Percentiles rank a stretch among this genome's conserved stretches.
Conservation (phyloP, 2,329 filamentous ascomycete genomes). For the Cadophora sp. region DNA sequence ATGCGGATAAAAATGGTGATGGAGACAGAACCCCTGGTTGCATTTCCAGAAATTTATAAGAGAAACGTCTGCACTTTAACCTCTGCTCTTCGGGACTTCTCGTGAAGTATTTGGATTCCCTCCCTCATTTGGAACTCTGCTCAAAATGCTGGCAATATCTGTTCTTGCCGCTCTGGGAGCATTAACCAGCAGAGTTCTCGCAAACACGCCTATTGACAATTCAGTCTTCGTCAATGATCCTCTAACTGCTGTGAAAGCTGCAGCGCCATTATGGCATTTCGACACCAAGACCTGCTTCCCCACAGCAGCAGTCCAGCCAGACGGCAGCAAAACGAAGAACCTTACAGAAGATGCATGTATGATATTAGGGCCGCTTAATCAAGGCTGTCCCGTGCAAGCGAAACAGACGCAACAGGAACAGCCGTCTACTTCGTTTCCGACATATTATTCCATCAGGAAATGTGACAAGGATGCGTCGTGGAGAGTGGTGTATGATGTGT, state of each 20-base stretch:
- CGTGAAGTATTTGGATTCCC: too few relatives aligned
- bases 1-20: neutral
- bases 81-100: neutral
- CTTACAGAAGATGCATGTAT: slow-evolving; percentile 25
- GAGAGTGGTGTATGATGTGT: slow-evolving; percentile 35
- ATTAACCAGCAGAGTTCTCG: slow-evolving; percentile 9
- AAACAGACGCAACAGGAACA: slow-evolving; percentile 26
- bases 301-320: slow-evolving; percentile 23
- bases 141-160: slow-evolving; percentile 9
- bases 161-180: slow-evolving; percentile 11
- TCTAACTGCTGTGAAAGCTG: slow-evolving; percentile 23
- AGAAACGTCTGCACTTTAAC: neutral
- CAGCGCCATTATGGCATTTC: slow-evolving; percentile 32
- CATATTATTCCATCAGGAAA: slow-evolving; percentile 30
- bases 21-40: neutral
- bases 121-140: neutral
- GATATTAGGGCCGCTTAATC: slow-evolving; percentile 12
- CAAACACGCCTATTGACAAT: slow-evolving; percentile 28
- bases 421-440: slow-evolving; percentile 32
- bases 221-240: slow-evolving; percentile 28
- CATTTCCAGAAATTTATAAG: neutral
- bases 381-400: slow-evolving; percentile 29
- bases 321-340: slow-evolving; percentile 30
- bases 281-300: slow-evolving; percentile 32
- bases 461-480: slow-evolving; percentile 28